Evolutionary conservation across 306 rosid species (phyloP), one percentile per base, ranked within the genome.

Genomic region (Glycine latifolia): DNA sequence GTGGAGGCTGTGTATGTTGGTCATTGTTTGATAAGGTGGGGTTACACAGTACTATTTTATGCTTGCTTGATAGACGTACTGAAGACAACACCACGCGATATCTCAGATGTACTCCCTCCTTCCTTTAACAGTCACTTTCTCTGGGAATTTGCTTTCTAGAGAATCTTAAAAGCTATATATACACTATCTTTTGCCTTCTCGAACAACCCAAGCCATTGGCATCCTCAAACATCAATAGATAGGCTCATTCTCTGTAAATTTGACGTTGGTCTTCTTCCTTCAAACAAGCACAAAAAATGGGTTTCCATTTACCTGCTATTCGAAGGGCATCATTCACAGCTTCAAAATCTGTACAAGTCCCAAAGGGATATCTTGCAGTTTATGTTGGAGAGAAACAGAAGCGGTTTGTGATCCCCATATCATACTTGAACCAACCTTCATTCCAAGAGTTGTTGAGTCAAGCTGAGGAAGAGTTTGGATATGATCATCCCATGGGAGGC

Each of bases 401-500:
- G 82, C 71, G 88, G 37, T 86, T 67, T 47, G 76, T 85, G 13
- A 85, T 87, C 49, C 90, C 92, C 0, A 2, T 88, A 53, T 74
- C 91, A 39, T 82, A 73, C 69, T 56, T 89, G 83, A 90, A 76
- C 73, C 83, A 90, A 33, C 76, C 87, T 63, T 68, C 82, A 15
- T 88, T 90, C 59, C 89, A 82, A 67, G 82, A 83, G 0, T 56
- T 84, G 20, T 48, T 87, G 67, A 79, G 35, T 39, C 59, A 81
- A 49, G 87, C 84, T 0, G 81, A 79, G 70, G 81, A 88, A 76
- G 83, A 86, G 55, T 86, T 86, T 49, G 84, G 89, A 66, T 88
- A 81, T 79, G 85, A 84, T 55, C 91, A 88, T 86, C 87, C 89
- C 15, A 79, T 41, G 56, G 91, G 91, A 2, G 88, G 89, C 39